Conservation (phyloP, 805 yeast genomes). For the Starmerella tilneyi region DNA sequence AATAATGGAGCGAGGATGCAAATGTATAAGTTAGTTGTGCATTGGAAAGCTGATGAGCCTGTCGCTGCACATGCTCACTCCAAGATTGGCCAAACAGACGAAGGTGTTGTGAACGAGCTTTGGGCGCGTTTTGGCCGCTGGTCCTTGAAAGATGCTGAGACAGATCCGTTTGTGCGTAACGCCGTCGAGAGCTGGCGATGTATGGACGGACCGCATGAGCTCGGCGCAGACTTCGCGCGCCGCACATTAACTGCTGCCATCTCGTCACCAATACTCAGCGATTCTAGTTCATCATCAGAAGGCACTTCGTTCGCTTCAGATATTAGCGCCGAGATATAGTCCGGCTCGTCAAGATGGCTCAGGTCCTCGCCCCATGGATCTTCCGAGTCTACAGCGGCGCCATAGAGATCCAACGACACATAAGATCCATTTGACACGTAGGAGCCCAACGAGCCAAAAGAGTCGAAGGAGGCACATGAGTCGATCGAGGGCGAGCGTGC, state of each 20-base stretch:
- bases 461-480: not conserved
- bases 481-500: too few species aligned
- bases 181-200: slow-evolving; percentile 17
- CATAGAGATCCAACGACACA: slow-evolving; percentile 2
- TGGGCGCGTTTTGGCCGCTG: slow-evolving; percentile 9
- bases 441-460: not conserved
- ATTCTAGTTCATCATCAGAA: slow-evolving; percentile 29
- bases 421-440: not conserved
- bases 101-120: slow-evolving; percentile 5
- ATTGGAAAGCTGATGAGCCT: not conserved
- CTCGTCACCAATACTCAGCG: slow-evolving; percentile 4
- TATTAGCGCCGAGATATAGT: slow-evolving; percentile 31
- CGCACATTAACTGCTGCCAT: not conserved
- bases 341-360: slow-evolving; percentile 26
- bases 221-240: not conserved
- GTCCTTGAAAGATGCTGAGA: slow-evolving; percentile 14
- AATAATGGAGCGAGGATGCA: too few species aligned
- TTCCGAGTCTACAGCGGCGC: slow-evolving; percentile 26
- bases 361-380: slow-evolving; percentile 35
- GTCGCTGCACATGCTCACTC: not conserved
- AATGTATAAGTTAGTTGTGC: not conserved
- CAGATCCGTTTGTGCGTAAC: slow-evolving; percentile 5
- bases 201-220: not conserved
- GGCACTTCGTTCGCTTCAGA: slow-evolving; percentile 46
- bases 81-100: slow-evolving; percentile 9